phyloP scores from a whole-genome alignment of 2,329 filamentous ascomycete genomes.

The Escovopsis weberi region DNA sequence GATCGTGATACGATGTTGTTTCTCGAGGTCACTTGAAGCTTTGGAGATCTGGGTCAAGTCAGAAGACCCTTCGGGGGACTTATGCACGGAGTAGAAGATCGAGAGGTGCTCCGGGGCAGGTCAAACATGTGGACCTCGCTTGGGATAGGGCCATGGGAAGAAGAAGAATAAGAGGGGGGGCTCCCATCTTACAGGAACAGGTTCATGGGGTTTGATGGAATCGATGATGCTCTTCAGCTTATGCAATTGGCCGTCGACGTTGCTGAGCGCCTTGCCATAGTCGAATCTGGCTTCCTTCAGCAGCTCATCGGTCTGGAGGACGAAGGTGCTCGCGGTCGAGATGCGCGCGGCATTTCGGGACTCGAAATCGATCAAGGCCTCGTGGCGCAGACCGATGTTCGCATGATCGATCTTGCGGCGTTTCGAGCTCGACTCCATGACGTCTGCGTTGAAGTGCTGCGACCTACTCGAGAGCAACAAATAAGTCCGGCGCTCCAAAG shows the following conservation, averaged over 20 bases:
- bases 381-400: slow-evolving; percentile 18
- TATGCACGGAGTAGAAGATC: not conserved
- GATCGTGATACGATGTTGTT: slow-evolving; percentile 52
- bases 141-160: not conserved
- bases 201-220: slow-evolving; percentile 31
- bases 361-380: slow-evolving; percentile 26
- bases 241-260: slow-evolving; percentile 34
- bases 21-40: slow-evolving; percentile 52
- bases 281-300: slow-evolving; percentile 39
- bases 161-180: no score
- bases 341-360: slow-evolving; percentile 24
- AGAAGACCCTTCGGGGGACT: not conserved
- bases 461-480: not conserved
- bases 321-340: slow-evolving; percentile 38
- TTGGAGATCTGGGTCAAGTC: slow-evolving; percentile 42
- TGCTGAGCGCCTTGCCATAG: slow-evolving; percentile 32
- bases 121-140: not conserved
- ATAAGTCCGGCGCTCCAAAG: not conserved
- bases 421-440: slow-evolving; percentile 34
- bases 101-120: not conserved
- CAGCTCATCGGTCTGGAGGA: slow-evolving; percentile 45
- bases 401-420: slow-evolving; percentile 33
- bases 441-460: slow-evolving; percentile 3
- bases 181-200: slow-evolving; percentile 29
- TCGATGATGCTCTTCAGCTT: slow-evolving; percentile 39